Base-by-base conservation (phyloP, 164 flowering plant species). In the Piper betle region DNA sequence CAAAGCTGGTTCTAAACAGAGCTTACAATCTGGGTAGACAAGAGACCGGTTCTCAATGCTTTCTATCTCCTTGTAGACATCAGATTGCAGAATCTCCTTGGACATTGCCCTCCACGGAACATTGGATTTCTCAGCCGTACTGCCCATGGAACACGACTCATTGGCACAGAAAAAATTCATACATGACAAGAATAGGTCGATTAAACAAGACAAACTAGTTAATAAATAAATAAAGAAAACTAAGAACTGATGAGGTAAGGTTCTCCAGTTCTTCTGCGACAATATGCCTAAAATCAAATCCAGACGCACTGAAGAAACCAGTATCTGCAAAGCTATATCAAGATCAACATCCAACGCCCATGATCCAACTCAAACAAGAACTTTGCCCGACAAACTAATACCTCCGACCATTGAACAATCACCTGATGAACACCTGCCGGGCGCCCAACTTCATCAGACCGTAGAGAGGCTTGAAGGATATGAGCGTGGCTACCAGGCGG, bases 41-140 rank as follows among this genome's bases (percentile, higher is more conserved):
- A 86, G 16, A 5, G 82, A 77, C 0, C 77, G 74, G 48, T 86
- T 70, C 53, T 77, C 71, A 53, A 86, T 61, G 64, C 67, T 73
- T 43, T 79, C 84, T 71, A 80, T 57, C 71, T 83, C 88, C 70
- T 77, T 68, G 37, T 86, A 86, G 39, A 86, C 92, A 60, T 83
- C 78, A 0, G 92, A 86, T 16, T 82, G 82, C 72, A 86, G 55
- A 62, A 86, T 71, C 76, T 82, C 84, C 50, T 52, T 74, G 1
- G 85, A 74, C 87, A 82, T 83, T 53, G 79, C 77, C 46, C 82
- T 61, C 92, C 92, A 86, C 37, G 92, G 88, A 59, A 86, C 79
- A 59, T 79, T 74, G n/a, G 71, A 70, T 66, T 79, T 79, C 79
- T 86, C 88, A 40, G 92, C 92, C 63, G 92, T 84, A 65, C 92